Conservation (phyloP, 2,329 filamentous ascomycete species). For the Ophiostoma sp. region DNA sequence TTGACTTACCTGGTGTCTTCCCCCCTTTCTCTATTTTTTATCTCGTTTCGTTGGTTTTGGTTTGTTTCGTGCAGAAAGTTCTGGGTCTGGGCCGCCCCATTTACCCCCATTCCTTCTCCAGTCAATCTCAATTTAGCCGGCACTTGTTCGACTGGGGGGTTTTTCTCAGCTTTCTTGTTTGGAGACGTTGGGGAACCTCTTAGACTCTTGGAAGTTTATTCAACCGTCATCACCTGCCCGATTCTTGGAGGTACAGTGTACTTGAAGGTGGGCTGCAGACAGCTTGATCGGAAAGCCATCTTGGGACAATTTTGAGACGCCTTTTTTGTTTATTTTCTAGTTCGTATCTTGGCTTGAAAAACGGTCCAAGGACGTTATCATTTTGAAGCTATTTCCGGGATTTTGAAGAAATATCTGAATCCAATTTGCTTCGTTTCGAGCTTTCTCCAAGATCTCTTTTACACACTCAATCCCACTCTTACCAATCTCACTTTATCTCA, state of each 20-base stretch:
- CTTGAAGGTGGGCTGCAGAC: neutral
- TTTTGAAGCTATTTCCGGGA: neutral
- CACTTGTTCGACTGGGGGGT: neutral
- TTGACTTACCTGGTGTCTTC: neutral
- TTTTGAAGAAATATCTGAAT: neutral
- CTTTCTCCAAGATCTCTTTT: neutral
- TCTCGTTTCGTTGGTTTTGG: neutral
- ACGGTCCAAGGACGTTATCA: neutral
- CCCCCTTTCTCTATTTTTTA: neutral
- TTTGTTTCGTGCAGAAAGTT: neutral
- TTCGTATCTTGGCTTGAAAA: neutral
- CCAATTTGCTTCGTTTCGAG: neutral
- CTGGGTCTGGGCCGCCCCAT: neutral
- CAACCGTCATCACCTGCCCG: neutral
- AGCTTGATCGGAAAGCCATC: neutral
- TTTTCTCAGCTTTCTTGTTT: neutral
- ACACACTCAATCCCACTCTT: neutral
- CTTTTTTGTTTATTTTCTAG: neutral
- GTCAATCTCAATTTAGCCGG: conserved; percentile 11
- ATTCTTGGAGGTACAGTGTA: neutral
- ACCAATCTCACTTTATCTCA: neutral
- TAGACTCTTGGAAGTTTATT: neutral
- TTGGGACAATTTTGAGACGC: neutral
- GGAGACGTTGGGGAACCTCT: neutral
- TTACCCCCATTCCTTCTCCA: neutral